Evolutionary conservation across 805 yeast species (phyloP).

Genomic region (Saccharomycopsis sp.): DNA sequence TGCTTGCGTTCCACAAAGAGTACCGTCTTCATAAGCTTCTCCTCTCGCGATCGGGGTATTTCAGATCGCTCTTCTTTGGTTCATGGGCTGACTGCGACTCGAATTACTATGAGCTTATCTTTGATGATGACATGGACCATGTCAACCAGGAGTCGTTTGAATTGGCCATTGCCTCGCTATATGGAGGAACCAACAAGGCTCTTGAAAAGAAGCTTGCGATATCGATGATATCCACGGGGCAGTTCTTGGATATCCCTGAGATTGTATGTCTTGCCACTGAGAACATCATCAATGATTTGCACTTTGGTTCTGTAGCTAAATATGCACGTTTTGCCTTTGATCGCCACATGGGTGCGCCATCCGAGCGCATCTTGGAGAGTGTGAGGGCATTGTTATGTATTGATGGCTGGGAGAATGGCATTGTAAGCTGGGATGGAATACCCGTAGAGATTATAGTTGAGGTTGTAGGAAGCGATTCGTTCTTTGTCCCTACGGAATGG

Average conservation of each 20-base stretch:
- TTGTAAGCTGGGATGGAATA: slow-evolving; percentile 40
- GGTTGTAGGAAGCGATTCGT: slow-evolving; percentile 43
- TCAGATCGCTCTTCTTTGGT: slow-evolving; percentile 38
- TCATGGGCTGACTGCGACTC: slow-evolving; percentile 34
- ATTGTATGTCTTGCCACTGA: slow-evolving; percentile 40
- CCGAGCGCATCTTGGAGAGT: slow-evolving; percentile 39
- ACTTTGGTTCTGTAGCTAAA: slow-evolving; percentile 32
- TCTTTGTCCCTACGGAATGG: slow-evolving; percentile 51
- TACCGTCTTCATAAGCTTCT: slow-evolving; percentile 43
- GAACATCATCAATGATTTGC: slow-evolving; percentile 31
- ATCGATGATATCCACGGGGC: slow-evolving; percentile 43
- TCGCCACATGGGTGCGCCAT: slow-evolving; percentile 41
- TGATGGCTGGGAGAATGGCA: slow-evolving; percentile 45
- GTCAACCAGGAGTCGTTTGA: slow-evolving; percentile 43
- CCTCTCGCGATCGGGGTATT: slow-evolving; percentile 41
- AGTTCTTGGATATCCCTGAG: slow-evolving; percentile 40
- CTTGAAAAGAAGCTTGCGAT: slow-evolving; percentile 33
- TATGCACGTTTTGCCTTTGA: slow-evolving; percentile 37
- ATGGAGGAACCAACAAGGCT: slow-evolving; percentile 35
- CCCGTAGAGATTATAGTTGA: slow-evolving; percentile 38
- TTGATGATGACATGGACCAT: slow-evolving; percentile 33
- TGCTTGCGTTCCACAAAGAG: slow-evolving; percentile 39
- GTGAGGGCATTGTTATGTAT: slow-evolving; percentile 40
- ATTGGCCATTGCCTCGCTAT: slow-evolving; percentile 39
- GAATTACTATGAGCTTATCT: slow-evolving; percentile 28